These are phyloP conservation scores for Globisporangium nodosum DNA, from an alignment of 352 stramenopile species.

Conservation along the genomic window DNA sequence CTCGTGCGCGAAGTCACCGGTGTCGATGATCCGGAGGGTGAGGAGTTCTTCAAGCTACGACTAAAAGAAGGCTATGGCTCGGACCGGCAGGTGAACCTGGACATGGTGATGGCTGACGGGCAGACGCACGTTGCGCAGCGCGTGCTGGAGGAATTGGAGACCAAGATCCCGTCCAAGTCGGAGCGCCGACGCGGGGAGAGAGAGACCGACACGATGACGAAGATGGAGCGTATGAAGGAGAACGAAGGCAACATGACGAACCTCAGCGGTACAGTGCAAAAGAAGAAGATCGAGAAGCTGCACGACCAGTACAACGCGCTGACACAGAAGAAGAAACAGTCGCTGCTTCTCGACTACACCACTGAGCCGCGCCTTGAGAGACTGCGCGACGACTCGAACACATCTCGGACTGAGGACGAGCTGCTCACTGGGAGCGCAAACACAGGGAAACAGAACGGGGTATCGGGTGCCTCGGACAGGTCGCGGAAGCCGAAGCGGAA, in stretches of 20 bases:
- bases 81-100: slow-evolving; percentile 42
- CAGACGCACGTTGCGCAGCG: slow-evolving; percentile 67
- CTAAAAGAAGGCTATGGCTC: slow-evolving; percentile 82
- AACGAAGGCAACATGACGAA: slow-evolving; percentile 68
- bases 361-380: slow-evolving; percentile 23
- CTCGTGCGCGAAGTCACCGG: slow-evolving; percentile 90
- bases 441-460: background rate
- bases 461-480: slow-evolving; percentile 10
- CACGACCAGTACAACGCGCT: slow-evolving; percentile 78
- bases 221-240: slow-evolving; percentile 54
- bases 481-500: slow-evolving; percentile 10
- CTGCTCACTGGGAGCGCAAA: background rate
- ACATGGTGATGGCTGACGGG: slow-evolving; percentile 35
- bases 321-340: slow-evolving; percentile 74
- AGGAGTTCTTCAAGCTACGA: slow-evolving; percentile 86
- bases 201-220: slow-evolving; percentile 30
- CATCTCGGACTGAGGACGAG: slow-evolving; percentile 3
- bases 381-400: background rate
- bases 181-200: slow-evolving; percentile 35
- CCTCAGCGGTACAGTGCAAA: slow-evolving; percentile 62
- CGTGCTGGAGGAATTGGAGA: slow-evolving; percentile 61
- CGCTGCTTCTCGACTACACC: slow-evolving; percentile 53
- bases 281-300: slow-evolving; percentile 83
- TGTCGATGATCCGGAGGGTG: slow-evolving; percentile 86
- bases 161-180: slow-evolving; percentile 33